These are phyloP conservation scores for Adansonia rubrostipa DNA, from an alignment of 441 rosid genomes.

Conservation along the genomic window DNA sequence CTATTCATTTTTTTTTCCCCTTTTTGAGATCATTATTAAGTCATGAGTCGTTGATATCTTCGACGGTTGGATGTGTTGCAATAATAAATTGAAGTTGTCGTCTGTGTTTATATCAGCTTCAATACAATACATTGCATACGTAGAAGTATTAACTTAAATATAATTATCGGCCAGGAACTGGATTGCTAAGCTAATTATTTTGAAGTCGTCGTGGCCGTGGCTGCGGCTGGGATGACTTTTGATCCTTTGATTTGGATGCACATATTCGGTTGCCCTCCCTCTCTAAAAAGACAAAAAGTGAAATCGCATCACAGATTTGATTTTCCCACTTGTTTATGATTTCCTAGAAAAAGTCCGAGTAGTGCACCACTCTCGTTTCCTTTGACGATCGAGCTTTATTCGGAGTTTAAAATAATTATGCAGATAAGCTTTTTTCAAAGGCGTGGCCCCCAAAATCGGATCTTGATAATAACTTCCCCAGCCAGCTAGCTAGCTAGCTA, in stretches of 20 bases:
- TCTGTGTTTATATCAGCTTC: background rate
- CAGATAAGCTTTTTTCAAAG: background rate
- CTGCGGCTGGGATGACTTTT: no score
- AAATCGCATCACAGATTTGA: background rate
- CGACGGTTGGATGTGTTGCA: background rate
- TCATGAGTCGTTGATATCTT: background rate
- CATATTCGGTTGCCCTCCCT: background rate
- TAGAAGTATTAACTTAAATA: no score
- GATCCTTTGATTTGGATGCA: background rate
- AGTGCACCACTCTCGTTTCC: conserved; percentile 1
- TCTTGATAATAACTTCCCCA: background rate
- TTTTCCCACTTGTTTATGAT: background rate
- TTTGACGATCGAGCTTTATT: background rate
- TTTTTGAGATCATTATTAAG: background rate
- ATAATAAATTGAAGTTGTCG: background rate
- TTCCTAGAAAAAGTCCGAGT: background rate
- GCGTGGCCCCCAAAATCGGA: conserved; percentile 1
- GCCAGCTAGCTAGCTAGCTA: no score
- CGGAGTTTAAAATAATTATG: background rate
- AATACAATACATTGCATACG: no score
- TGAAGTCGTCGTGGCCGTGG: background rate
- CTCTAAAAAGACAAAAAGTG: no score
- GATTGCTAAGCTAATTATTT: background rate
- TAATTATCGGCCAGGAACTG: background rate
- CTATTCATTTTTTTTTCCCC: background rate